These are phyloP conservation scores for Bidens hawaiensis DNA, from an alignment of 140 eudicot species.

Conservation along the genomic window DNA sequence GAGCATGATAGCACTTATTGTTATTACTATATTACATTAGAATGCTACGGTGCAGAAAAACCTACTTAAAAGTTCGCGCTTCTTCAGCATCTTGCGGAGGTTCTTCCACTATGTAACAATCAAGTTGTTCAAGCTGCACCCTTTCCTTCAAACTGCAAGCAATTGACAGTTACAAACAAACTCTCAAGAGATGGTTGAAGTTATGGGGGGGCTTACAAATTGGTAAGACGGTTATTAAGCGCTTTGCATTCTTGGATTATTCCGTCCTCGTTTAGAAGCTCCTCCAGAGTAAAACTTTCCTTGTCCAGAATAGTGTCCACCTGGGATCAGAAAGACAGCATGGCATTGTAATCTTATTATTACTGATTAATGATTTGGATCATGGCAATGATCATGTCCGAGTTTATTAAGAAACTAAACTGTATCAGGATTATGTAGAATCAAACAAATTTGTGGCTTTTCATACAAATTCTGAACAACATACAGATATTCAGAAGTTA, in stretches of 20 bases:
- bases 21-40: slow-evolving; percentile 11
- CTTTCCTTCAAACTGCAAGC: slow-evolving; percentile 89
- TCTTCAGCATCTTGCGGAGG: slow-evolving; percentile 80
- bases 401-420: no score
- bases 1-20: slow-evolving; percentile 1
- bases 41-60: slow-evolving; percentile 10
- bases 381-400: no score
- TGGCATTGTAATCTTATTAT: no score
- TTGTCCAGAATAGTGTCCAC: slow-evolving; percentile 90
- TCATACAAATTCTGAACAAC: no score
- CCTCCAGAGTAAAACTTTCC: slow-evolving; percentile 79
- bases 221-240: slow-evolving; percentile 82
- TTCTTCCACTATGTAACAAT: slow-evolving; percentile 81
- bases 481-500: no score
- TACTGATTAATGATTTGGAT: no score
- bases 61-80: slow-evolving; percentile 77
- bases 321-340: slow-evolving; percentile 41
- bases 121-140: slow-evolving; percentile 65
- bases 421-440: no score
- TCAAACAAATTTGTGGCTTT: no score
- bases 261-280: slow-evolving; percentile 91
- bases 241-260: slow-evolving; percentile 97
- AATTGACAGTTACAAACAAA: slow-evolving; percentile 8
- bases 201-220: slow-evolving; percentile 52
- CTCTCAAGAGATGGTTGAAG: background rate